Evolutionary conservation across 805 yeast species (phyloP).

Genomic region (Starmerella etchellsii): DNA sequence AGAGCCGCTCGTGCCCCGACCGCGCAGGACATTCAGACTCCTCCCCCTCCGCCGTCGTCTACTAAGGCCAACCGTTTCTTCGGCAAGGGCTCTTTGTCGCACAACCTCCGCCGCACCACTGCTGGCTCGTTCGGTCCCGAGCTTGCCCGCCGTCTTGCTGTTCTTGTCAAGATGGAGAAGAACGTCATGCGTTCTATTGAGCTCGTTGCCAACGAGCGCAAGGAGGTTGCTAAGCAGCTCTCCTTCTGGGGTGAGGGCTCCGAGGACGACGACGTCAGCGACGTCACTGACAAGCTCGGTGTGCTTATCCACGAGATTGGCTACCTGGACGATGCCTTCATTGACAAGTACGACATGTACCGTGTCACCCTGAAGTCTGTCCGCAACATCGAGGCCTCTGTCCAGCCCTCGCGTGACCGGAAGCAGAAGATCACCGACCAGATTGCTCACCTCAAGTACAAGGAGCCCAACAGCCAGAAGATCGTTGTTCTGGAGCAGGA

Average conservation of each 20-base stretch:
- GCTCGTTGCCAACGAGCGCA: conserved; percentile 83
- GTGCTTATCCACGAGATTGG: conserved; percentile 91
- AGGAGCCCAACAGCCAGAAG: conserved; percentile 96
- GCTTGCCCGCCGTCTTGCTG: conserved; percentile 79
- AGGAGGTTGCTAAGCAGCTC: conserved; percentile 92
- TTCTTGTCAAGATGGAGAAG: conserved; percentile 91
- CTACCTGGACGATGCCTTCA: conserved; percentile 95
- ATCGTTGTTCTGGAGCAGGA: conserved; percentile 93
- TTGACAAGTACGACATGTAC: conserved; percentile 97
- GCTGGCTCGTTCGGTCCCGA: conserved; percentile 95
- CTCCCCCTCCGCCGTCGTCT: conserved; percentile 90
- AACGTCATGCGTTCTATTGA: conserved; percentile 89
- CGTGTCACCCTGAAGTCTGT: conserved; percentile 87
- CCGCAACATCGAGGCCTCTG: conserved; percentile 94
- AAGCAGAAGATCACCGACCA: conserved; percentile 95
- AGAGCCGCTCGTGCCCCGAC: conserved; percentile 95
- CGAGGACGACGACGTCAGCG: conserved; percentile 92
- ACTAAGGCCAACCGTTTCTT: conserved; percentile 76
- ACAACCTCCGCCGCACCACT: conserved; percentile 51
- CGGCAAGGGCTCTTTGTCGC: conserved; percentile 52
- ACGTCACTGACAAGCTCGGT: conserved; percentile 94
- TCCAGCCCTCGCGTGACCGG: conserved; percentile 96
- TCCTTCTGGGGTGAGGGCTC: conserved; percentile 91
- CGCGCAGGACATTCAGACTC: conserved; percentile 84
- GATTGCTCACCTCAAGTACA: conserved; percentile 94